phyloP scores from a whole-genome alignment of 495 filamentous ascomycete genomes.

The Hyaloscypha hepaticicola region DNA sequence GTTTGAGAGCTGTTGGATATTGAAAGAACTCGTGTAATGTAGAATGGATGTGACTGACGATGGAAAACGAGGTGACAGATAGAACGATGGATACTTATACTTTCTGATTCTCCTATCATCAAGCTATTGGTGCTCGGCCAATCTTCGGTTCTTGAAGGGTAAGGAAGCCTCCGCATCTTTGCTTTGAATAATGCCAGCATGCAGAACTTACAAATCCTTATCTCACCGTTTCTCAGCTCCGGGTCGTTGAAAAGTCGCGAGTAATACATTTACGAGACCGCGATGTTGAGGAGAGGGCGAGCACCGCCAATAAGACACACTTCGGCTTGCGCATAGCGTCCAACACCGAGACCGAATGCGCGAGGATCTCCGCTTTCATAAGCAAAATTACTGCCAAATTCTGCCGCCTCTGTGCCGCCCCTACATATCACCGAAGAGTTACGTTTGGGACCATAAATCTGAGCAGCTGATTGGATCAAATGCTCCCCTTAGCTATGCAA shows the following conservation, averaged over 20 bases:
- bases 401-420: background rate
- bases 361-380: background rate
- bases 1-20: background rate
- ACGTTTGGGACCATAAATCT: background rate
- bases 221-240: background rate
- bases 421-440: background rate
- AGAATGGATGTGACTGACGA: no score
- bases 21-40: no score
- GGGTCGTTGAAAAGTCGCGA: background rate
- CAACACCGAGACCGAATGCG: background rate
- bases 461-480: background rate
- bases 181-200: background rate
- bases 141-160: background rate
- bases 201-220: background rate
- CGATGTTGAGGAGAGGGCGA: background rate
- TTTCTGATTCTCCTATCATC: background rate
- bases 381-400: no score
- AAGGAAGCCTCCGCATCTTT: background rate
- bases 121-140: background rate
- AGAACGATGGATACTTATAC: conserved; percentile 10
- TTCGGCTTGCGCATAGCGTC: background rate
- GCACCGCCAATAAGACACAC: background rate
- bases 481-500: background rate
- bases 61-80: background rate
- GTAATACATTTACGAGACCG: background rate